A percentile compares a stretch with the other conserved stretches of the same genome.
phyloP scores from a whole-genome alignment of 2,329 filamentous ascomycete species.

The Tolypocladium amazonense region DNA sequence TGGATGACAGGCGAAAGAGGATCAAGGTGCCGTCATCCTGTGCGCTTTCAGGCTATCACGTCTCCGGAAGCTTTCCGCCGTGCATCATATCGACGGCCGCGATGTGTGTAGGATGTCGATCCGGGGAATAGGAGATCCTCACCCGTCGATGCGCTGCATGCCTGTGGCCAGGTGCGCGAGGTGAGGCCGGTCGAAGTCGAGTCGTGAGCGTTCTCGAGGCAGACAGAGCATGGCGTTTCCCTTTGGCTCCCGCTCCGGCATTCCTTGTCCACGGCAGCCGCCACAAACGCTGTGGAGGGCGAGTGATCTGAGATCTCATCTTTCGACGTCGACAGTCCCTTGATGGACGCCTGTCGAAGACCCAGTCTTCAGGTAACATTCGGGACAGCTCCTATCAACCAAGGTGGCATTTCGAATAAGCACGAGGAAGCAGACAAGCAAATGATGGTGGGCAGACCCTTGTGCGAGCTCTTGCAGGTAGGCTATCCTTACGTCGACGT shows the following conservation, averaged over 20 bases:
- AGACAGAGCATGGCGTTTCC: background rate
- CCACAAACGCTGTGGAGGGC: background rate
- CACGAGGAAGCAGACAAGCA: background rate
- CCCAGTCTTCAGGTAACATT: background rate
- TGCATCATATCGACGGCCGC: background rate
- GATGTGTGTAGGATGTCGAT: background rate
- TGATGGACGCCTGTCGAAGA: background rate
- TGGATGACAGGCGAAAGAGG: background rate
- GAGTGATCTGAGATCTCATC: too few species aligned
- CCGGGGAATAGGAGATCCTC: background rate
- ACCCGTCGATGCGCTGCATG: background rate
- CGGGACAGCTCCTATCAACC: background rate
- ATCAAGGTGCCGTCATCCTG: background rate
- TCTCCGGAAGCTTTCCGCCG: background rate
- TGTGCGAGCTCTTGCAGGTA: background rate
- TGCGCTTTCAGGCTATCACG: background rate
- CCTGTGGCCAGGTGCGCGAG: background rate
- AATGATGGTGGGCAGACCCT: background rate
- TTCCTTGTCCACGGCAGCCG: background rate
- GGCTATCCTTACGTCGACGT: background rate
- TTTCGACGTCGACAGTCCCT: background rate
- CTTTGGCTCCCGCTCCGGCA: background rate
- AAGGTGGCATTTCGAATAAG: background rate
- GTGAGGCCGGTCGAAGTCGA: background rate
- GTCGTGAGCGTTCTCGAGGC: background rate